phyloP scores from a whole-genome alignment of 2,329 filamentous ascomycete genomes.

The Tolypocladium ophioglossoides region DNA sequence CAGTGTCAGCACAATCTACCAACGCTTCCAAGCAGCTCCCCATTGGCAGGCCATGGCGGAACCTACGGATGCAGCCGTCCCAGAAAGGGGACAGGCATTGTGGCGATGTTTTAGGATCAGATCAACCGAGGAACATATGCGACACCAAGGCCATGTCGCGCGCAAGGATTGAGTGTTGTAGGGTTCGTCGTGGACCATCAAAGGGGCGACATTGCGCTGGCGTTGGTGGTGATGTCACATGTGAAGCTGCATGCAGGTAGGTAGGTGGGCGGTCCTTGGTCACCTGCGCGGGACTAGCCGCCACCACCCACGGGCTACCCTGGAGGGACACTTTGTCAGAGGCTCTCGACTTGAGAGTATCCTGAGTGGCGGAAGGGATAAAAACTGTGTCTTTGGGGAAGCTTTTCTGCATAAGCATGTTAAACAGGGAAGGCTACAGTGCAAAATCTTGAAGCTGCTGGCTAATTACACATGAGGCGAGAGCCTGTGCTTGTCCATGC shows the following conservation, averaged over 20 bases:
- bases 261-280: neutral
- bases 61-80: slow-evolving; percentile 42
- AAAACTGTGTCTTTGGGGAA: no score
- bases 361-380: neutral
- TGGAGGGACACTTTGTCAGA: neutral
- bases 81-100: slow-evolving; percentile 42
- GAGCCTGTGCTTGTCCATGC: no score
- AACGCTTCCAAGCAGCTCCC: neutral
- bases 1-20: slow-evolving; percentile 1
- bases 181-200: neutral
- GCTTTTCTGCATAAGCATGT: no score
- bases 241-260: neutral
- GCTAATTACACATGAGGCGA: no score
- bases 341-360: neutral
- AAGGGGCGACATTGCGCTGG: neutral
- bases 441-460: no score
- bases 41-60: neutral
- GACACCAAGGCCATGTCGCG: neutral
- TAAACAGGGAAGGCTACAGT: no score
- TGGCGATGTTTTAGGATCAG: slow-evolving; percentile 5
- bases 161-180: neutral
- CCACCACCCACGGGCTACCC: neutral
- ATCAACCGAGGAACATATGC: neutral
- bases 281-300: neutral
- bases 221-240: slow-evolving; percentile 6